These are phyloP conservation scores for Chytriomyces sp. DNA, from an alignment of 192 early-diverging fungal species.

Conservation along the genomic window DNA sequence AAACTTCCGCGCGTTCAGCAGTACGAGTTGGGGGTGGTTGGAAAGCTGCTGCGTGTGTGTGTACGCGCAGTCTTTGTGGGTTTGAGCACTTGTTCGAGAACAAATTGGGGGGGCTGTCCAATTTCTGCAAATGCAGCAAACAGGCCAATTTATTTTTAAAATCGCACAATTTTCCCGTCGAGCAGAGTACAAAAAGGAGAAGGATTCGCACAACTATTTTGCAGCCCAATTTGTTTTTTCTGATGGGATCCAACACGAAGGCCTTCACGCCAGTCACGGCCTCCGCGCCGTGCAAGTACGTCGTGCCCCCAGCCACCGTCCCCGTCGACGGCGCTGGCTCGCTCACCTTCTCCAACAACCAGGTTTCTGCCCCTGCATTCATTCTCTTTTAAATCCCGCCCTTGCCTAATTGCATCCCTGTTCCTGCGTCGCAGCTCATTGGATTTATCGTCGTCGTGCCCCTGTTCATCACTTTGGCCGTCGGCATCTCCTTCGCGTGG, in stretches of 20 bases:
- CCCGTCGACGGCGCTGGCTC: conserved; percentile 87
- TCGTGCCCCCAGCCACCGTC: conserved; percentile 46
- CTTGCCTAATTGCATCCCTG: no score
- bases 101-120: no score
- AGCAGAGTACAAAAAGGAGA: background rate
- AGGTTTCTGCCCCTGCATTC: no score
- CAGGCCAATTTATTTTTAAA: no score
- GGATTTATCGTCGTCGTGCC: conserved; percentile 70
- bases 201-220: background rate
- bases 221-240: conserved; percentile 4
- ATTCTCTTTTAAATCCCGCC: no score
- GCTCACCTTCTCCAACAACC: conserved; percentile 76
- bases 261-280: conserved; percentile 10
- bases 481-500: conserved; percentile 65
- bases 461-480: conserved; percentile 62
- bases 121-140: no score
- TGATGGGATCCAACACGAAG: background rate
- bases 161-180: no score
- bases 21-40: no score
- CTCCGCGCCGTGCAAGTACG: conserved; percentile 22
- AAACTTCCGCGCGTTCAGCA: no score
- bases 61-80: no score
- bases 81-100: no score
- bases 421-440: conserved; percentile 51
- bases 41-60: no score